These are phyloP conservation scores for Fusarium miscanthi DNA, from an alignment of 2,329 filamentous ascomycete species.

Conservation along the genomic window DNA sequence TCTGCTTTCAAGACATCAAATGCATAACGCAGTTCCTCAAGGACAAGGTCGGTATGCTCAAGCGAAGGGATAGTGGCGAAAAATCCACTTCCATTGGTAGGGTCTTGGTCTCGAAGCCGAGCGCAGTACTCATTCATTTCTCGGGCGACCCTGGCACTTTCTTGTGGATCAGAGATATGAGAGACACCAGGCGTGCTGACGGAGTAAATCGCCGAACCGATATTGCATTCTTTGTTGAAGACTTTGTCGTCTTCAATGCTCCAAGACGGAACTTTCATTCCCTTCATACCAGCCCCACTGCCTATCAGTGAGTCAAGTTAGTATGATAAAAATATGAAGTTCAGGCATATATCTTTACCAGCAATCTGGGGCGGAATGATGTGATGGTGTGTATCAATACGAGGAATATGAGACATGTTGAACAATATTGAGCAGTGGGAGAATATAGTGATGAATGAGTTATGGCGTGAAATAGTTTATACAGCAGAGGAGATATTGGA, in stretches of 20 bases:
- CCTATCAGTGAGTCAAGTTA: background rate
- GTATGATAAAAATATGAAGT: rapidly evolving
- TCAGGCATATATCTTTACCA: too few relatives aligned
- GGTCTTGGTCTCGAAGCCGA: background rate
- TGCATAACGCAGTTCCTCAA: background rate
- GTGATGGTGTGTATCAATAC: background rate
- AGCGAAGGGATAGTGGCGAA: background rate
- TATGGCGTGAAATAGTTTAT: too few relatives aligned
- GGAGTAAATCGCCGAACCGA: background rate
- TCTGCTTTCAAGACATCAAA: background rate
- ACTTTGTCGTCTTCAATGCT: background rate
- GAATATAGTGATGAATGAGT: too few relatives aligned
- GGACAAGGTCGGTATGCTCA: background rate
- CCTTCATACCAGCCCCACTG: background rate
- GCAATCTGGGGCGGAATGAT: background rate
- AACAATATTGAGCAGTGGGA: background rate
- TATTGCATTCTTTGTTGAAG: background rate
- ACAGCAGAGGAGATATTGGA: too few relatives aligned
- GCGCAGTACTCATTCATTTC: background rate
- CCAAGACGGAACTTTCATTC: background rate
- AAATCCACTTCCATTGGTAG: background rate
- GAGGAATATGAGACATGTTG: background rate
- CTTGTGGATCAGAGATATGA: background rate
- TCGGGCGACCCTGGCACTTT: background rate
- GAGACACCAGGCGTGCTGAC: background rate